Conservation (phyloP, 1,284 basidiomycete species). For the Ustilago trichophora region DNA sequence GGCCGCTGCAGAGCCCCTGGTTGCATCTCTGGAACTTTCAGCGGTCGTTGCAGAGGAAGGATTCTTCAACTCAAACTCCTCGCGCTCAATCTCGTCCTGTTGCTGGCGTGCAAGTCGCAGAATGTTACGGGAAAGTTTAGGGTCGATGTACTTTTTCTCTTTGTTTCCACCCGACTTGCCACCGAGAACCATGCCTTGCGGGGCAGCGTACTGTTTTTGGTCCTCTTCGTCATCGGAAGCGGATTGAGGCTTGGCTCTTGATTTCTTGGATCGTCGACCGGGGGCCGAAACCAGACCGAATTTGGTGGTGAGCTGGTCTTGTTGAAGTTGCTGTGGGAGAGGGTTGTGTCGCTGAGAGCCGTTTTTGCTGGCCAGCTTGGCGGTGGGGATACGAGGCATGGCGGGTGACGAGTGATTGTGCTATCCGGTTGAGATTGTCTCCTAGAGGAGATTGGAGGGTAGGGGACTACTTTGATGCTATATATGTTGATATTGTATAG, state of each 20-base stretch:
- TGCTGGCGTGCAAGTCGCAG: conserved; percentile 91
- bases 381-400: conserved; percentile 49
- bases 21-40: conserved; percentile 63
- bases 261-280: conserved; percentile 41
- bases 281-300: conserved; percentile 53
- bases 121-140: conserved; percentile 84
- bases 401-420: no score
- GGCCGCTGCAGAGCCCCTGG: conserved; percentile 24
- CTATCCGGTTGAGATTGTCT: no score
- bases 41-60: conserved; percentile 55
- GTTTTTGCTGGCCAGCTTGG: conserved; percentile 34
- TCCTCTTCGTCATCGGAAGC: conserved; percentile 34
- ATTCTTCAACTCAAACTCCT: conserved; percentile 55
- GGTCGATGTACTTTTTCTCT: conserved; percentile 60
- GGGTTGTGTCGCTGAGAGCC: conserved; percentile 46
- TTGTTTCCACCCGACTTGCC: conserved; percentile 47
- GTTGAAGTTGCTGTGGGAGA: conserved; percentile 47
- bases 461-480: no score
- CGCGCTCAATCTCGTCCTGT: conserved; percentile 78
- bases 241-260: conserved; percentile 16
- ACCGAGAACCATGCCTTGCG: conserved; percentile 49
- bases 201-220: conserved; percentile 30
- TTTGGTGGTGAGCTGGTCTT: conserved; percentile 49
- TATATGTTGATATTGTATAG: no score
- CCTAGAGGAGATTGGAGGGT: no score